Percentiles rank a stretch among this genome's conserved stretches.
phyloP scores from a whole-genome alignment of 2,329 filamentous ascomycete genomes.

The Cercospora sp. region DNA sequence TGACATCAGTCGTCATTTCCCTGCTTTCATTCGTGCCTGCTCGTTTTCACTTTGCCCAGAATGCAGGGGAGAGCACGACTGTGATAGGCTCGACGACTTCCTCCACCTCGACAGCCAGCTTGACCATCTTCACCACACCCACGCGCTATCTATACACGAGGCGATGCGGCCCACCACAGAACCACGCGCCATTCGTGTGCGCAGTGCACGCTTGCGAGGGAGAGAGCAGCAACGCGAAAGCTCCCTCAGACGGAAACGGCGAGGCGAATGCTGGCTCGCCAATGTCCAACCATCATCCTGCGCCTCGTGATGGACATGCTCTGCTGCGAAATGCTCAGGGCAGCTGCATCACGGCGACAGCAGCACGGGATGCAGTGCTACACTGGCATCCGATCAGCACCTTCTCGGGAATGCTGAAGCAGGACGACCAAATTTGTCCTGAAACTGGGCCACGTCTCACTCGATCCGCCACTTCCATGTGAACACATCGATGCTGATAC shows the following conservation, averaged over 20 bases:
- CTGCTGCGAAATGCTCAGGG: not conserved
- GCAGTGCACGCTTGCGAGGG: not conserved
- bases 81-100: not conserved
- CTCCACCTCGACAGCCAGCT: not conserved
- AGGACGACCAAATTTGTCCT: not conserved
- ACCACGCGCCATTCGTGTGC: not conserved
- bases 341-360: not conserved
- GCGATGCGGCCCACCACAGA: not conserved
- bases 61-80: not conserved
- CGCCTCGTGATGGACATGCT: not conserved
- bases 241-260: not conserved
- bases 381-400: not conserved
- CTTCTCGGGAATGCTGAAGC: not conserved
- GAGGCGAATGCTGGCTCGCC: not conserved
- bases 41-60: not conserved
- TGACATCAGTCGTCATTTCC: not conserved
- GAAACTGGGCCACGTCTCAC: not conserved
- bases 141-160: not conserved
- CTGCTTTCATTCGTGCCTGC: not conserved
- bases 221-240: not conserved
- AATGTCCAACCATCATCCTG: not conserved
- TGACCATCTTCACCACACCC: not conserved
- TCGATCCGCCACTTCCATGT: not conserved
- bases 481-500: not conserved
- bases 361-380: not conserved